Conservation (phyloP, 345 rosid genomes). For the Camelina neglecta region DNA sequence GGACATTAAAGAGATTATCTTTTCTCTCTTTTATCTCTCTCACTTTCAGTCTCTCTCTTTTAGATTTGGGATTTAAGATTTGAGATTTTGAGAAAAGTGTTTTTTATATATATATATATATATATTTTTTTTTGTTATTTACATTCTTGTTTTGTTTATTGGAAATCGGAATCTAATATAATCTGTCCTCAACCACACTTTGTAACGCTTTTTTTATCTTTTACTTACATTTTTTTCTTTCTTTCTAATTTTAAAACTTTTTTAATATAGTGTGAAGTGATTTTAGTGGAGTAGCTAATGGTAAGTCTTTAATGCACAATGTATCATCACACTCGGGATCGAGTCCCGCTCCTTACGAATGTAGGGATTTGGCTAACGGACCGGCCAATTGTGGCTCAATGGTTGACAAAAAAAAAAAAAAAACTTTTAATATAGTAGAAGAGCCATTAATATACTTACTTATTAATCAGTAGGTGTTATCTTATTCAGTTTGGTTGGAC, state of each 20-base stretch:
- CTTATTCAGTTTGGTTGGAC: slow-evolving; percentile 10
- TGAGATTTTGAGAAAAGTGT: slow-evolving; percentile 8
- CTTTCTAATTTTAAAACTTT: slow-evolving; percentile 4
- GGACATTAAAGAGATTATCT: slow-evolving; percentile 47
- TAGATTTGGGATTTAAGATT: slow-evolving; percentile 29
- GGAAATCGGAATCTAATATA: slow-evolving; percentile 44
- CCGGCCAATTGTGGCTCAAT: too few relatives aligned
- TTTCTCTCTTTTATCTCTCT: slow-evolving; percentile 8
- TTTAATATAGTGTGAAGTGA: too few relatives aligned
- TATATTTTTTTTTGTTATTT: not conserved
- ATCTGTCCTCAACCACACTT: slow-evolving; percentile 45
- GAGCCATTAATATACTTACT: not conserved
- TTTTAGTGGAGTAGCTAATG: too few relatives aligned
- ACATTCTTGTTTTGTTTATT: slow-evolving; percentile 34
- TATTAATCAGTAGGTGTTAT: not conserved
- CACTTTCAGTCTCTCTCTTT: not conserved
- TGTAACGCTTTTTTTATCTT: slow-evolving; percentile 42
- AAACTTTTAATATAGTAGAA: not conserved
- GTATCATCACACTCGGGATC: too few relatives aligned
- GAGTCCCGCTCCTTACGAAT: too few relatives aligned
- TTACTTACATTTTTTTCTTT: not conserved
- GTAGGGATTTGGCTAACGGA: too few relatives aligned
- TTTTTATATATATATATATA: not conserved
- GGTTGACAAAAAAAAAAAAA: too few relatives aligned
- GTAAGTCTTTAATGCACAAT: too few relatives aligned